Evolutionary conservation across 108 stramenopile genomes (phyloP).

Genomic region (Pseudonitzschia pungens): DNA sequence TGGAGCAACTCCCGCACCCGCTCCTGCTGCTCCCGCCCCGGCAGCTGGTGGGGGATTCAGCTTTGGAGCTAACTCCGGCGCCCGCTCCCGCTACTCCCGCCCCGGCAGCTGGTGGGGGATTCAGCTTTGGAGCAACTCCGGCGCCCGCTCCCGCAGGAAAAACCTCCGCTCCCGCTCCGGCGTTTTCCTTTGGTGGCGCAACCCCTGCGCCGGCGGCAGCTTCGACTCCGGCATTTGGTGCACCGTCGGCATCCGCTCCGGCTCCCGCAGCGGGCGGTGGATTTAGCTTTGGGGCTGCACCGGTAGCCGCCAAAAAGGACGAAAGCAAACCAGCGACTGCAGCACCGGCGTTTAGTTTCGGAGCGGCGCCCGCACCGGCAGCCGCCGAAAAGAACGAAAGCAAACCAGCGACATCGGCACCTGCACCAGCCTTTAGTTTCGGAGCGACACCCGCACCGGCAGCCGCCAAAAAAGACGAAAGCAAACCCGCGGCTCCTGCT

Average conservation of each 20-base stretch:
- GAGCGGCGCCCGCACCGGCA: conserved; percentile 1
- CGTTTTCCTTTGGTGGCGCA: neutral
- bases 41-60: neutral
- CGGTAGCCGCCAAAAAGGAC: conserved; percentile 5
- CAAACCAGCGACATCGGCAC: neutral
- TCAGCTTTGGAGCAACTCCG: conserved; percentile 1
- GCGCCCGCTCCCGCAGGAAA: conserved; percentile 14
- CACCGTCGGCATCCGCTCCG: conserved; percentile 12
- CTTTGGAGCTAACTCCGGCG: neutral
- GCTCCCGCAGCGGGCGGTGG: conserved; percentile 22
- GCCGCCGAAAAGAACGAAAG: neutral
- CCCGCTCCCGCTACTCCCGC: conserved; percentile 24
- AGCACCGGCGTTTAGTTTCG: conserved; percentile 14
- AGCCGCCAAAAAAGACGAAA: neutral
- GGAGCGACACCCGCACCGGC: neutral
- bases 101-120: neutral
- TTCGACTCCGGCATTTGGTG: conserved; percentile 12
- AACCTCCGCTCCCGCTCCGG: neutral
- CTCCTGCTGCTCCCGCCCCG: conserved; percentile 11
- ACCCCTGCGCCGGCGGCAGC: neutral
- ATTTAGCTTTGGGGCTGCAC: conserved; percentile 16
- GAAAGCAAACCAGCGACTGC: neutral
- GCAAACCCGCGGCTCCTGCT: conserved; percentile 7
- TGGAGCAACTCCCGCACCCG: conserved; percentile 17
- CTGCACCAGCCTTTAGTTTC: conserved; percentile 12